Base-by-base conservation (phyloP, 2,329 filamentous ascomycete species). In the Fusarium sp. region DNA sequence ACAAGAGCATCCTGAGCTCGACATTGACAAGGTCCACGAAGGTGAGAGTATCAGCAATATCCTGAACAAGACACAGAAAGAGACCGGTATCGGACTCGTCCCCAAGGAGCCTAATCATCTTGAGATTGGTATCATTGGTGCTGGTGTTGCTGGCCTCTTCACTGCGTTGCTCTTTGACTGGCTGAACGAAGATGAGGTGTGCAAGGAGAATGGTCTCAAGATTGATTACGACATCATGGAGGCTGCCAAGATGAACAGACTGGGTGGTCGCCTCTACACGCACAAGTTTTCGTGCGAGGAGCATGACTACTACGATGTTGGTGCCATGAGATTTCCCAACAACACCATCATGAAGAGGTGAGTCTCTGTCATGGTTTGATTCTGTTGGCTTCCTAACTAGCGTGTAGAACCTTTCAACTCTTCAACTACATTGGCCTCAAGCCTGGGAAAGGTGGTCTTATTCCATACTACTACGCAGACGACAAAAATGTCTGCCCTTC, bases 261-360 rank as follows among this genome's bases (percentile, higher is more conserved):
- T 77, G 3, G 77, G 77, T n/a, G 76, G 77, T 1, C 65, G 77
- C 1, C 61, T 78, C 5, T 79, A 69, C 46, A 78, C 77, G 0
- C 67, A 79, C 15, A 50, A 66, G 1, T 78, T 79, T 44, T 44
- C 53, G 1, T 11, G 58, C 1, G 36, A 46, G 1, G 9, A 26
- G 2, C 64, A 70, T 6, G 61, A 69, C 3, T 70, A 69, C 10
- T 62, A 73, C 48, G 78, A 79, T 51, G 71, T 79, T 7, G 77
- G 77, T 4, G 78, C 78, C 0, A 79, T 79, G 78, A 58, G 78
- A 5, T 79, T 76, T 35, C 78, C 77, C 0, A 65, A 76, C 6
- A 77, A 72, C n/a, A 25, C 41, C 2, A 54, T 68, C 24, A 70
- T 70, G 68, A 58, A 53, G 11, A 60, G 65, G 67, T 63, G 7